Evolutionary conservation across 176 grass and related monocot genomes (phyloP).

Genomic region (Chloris gayana): DNA sequence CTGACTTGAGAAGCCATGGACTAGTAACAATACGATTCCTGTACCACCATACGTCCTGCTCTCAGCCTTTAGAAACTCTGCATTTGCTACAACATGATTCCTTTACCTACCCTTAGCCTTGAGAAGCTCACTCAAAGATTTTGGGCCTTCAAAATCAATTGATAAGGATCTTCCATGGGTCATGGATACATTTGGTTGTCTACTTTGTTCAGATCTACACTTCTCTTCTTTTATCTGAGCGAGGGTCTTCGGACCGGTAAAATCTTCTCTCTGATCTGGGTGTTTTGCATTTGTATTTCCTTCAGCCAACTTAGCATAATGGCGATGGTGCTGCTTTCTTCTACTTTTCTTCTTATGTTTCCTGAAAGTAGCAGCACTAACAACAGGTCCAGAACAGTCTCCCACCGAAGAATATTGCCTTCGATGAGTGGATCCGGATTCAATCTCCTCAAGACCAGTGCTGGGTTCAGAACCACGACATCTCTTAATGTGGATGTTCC

Average conservation of each 20-base stretch:
- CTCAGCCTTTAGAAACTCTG: background rate
- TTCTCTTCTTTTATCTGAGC: constrained; percentile 60
- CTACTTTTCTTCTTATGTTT: constrained; percentile 37
- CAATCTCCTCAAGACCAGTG: constrained; percentile 10
- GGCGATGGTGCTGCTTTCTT: constrained; percentile 38
- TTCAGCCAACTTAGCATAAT: constrained; percentile 22
- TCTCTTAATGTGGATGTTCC: constrained; percentile 36
- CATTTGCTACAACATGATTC: background rate
- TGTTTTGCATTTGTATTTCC: constrained; percentile 14
- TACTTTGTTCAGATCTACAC: constrained; percentile 29
- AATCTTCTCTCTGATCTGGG: constrained; percentile 1
- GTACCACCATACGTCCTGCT: no score
- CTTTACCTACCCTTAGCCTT: constrained; percentile 37
- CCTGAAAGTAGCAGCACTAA: constrained; percentile 27
- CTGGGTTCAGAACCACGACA: background rate
- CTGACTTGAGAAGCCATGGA: no score
- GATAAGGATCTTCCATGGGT: constrained; percentile 26
- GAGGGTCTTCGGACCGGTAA: constrained; percentile 51
- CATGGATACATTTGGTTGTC: background rate
- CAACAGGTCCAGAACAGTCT: background rate
- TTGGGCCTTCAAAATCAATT: constrained; percentile 48
- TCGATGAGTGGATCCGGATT: background rate
- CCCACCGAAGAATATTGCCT: background rate
- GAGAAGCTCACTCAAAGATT: constrained; percentile 49
- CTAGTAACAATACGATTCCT: no score